phyloP scores from a whole-genome alignment of 1,284 basidiomycete species.

The Malassezia pachydermatis region DNA sequence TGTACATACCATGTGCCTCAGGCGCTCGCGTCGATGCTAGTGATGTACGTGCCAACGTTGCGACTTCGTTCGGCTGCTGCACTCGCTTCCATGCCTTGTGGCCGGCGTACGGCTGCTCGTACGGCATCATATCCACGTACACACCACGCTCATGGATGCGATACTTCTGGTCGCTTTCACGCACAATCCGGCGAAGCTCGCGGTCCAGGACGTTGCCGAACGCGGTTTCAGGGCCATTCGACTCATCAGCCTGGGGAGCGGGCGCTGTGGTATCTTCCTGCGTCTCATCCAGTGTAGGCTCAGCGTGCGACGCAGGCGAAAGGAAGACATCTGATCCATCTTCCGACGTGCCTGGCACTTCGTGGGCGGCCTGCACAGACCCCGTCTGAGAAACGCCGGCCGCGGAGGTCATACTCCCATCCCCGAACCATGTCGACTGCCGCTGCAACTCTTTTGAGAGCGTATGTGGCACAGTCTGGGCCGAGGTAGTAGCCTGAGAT shows the following conservation, averaged over 20 bases:
- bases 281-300: not conserved
- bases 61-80: constrained; percentile 83
- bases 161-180: constrained; percentile 52
- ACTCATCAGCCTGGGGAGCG: not conserved
- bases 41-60: not conserved
- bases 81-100: constrained; percentile 73
- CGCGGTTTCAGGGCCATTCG: not conserved
- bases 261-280: not conserved
- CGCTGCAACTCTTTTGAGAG: constrained; percentile 4
- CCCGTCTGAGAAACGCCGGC: not conserved
- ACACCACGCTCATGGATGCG: constrained; percentile 37
- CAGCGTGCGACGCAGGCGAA: no score
- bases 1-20: constrained; percentile 42
- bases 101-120: constrained; percentile 58
- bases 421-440: constrained; percentile 11
- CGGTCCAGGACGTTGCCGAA: constrained; percentile 16
- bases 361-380: not conserved
- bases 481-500: not conserved
- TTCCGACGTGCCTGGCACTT: not conserved
- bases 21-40: constrained; percentile 1
- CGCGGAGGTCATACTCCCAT: no score
- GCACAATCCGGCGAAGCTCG: constrained; percentile 13
- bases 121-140: constrained; percentile 56
- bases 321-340: no score
- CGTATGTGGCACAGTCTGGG: not conserved